These are phyloP conservation scores for Crucibulum cyathiforme DNA, from an alignment of 1,284 basidiomycete genomes.

Conservation along the genomic window DNA sequence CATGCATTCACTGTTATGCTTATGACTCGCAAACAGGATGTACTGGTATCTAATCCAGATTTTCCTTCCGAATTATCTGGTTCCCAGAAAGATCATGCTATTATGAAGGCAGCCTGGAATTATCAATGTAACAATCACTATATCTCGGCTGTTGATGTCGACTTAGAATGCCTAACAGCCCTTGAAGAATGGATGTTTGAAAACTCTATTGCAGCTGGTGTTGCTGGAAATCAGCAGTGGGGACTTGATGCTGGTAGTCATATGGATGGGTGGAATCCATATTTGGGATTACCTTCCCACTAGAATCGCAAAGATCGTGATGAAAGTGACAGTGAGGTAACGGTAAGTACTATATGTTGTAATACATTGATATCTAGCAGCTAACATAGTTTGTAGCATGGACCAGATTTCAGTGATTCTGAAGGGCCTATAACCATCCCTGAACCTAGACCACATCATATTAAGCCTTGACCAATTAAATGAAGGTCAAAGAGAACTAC, in stretches of 20 bases:
- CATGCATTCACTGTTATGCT: not conserved
- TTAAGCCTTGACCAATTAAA: too few species aligned
- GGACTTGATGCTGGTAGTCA: conserved; percentile 20
- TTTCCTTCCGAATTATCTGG: not conserved
- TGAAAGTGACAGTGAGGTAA: conserved; percentile 7
- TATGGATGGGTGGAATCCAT: conserved; percentile 17
- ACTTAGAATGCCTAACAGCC: conserved; percentile 11
- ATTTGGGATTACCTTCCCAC: conserved; percentile 5
- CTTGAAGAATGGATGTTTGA: conserved; percentile 22
- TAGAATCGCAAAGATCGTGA: conserved; percentile 10
- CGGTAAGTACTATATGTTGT: not conserved
- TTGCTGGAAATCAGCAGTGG: conserved; percentile 25
- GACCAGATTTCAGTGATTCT: too few species aligned
- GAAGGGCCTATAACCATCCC: too few species aligned
- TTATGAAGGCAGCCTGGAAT: not conserved
- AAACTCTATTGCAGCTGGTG: conserved; percentile 12
- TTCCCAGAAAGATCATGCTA: not conserved
- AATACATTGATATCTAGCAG: too few species aligned
- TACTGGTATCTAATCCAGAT: not conserved
- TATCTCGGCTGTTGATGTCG: conserved; percentile 10
- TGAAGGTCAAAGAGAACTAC: too few species aligned
- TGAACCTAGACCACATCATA: too few species aligned
- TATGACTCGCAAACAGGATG: not conserved
- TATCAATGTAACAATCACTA: not conserved
- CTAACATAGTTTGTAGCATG: too few species aligned